phyloP scores from a whole-genome alignment of 2,329 filamentous ascomycete genomes.

The Talaromyces sp. region DNA sequence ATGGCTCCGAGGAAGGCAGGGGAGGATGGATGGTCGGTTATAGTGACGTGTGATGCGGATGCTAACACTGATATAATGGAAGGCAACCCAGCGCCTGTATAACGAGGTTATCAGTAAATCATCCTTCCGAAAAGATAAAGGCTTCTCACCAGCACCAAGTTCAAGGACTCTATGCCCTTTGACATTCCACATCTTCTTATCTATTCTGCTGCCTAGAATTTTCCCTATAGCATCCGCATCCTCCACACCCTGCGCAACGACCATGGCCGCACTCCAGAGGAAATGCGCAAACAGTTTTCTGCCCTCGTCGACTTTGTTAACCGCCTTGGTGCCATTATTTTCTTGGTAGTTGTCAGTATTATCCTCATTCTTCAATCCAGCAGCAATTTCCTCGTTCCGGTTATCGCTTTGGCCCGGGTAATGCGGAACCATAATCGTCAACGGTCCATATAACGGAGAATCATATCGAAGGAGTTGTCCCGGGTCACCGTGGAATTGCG shows the following conservation, averaged over 20 bases:
- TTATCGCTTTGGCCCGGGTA: slow-evolving; percentile 40
- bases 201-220: not conserved
- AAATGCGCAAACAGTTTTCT: slow-evolving; percentile 57
- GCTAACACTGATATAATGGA: slow-evolving; percentile 39
- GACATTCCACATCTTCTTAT: slow-evolving; percentile 39
- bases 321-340: slow-evolving; percentile 10
- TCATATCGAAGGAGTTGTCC: slow-evolving; percentile 51
- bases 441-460: slow-evolving; percentile 40
- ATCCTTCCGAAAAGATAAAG: not conserved
- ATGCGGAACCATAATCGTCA: slow-evolving; percentile 40
- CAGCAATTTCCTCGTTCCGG: slow-evolving; percentile 21
- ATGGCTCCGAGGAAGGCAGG: slow-evolving; percentile 43
- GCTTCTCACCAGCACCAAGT: slow-evolving; percentile 56
- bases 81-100: slow-evolving; percentile 40
- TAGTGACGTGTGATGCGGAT: slow-evolving; percentile 39
- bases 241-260: slow-evolving; percentile 44
- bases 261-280: slow-evolving; percentile 54
- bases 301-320: slow-evolving; percentile 42
- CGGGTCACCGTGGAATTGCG: slow-evolving; percentile 53
- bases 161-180: slow-evolving; percentile 54
- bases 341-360: not conserved
- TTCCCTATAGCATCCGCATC: slow-evolving; percentile 23
- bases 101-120: not conserved
- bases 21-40: slow-evolving; percentile 51
- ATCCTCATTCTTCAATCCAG: slow-evolving; percentile 9